phyloP scores from a whole-genome alignment of 2,329 filamentous ascomycete species.

The Aspergillus terreus region DNA sequence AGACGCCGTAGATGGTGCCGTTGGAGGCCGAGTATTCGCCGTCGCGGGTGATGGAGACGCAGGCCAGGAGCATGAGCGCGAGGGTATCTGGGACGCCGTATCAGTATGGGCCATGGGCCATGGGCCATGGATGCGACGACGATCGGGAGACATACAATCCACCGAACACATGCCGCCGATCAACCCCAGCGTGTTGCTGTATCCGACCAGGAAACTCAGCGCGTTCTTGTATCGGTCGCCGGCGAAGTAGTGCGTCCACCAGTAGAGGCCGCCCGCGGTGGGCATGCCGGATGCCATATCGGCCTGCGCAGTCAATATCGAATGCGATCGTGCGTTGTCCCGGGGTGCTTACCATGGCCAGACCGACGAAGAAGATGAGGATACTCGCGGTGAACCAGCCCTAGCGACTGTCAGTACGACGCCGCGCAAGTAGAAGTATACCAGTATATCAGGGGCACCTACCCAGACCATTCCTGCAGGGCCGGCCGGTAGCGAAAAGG shows the following conservation, averaged over 20 bases:
- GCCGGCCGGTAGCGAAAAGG: constrained; percentile 58
- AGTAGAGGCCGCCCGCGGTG: constrained; percentile 58
- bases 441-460: constrained; percentile 5
- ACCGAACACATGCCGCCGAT: constrained; percentile 61
- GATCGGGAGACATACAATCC: constrained; percentile 42
- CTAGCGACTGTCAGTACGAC: constrained; percentile 18
- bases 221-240: constrained; percentile 54
- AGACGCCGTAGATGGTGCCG: constrained; percentile 56
- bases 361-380: constrained; percentile 57
- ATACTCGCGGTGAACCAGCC: constrained; percentile 57
- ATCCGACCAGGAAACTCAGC: constrained; percentile 58
- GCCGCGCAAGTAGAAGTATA: not conserved
- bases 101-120: not conserved
- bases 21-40: constrained; percentile 55
- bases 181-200: constrained; percentile 59
- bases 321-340: not conserved
- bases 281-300: constrained; percentile 55
- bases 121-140: not conserved
- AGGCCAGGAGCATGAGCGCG: constrained; percentile 44
- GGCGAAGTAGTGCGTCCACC: constrained; percentile 58
- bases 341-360: constrained; percentile 51
- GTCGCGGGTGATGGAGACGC: constrained; percentile 56
- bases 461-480: constrained; percentile 62
- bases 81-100: constrained; percentile 21
- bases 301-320: constrained; percentile 29